Conservation (phyloP, 202 grass and related monocot genomes). For the Digitaria exilis region DNA sequence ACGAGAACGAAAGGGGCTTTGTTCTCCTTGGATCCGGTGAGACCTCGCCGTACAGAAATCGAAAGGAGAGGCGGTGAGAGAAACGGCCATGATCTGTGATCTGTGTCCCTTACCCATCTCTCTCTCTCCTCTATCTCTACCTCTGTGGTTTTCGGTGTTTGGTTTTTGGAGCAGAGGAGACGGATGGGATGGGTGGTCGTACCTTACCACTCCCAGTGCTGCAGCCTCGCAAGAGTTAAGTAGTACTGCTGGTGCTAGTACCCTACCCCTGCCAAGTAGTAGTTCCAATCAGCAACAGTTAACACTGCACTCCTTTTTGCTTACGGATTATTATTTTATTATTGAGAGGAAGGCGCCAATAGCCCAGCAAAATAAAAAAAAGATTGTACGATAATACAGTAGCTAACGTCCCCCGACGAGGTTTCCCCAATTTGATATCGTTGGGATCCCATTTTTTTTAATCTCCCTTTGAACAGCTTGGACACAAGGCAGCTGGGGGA, state of each 20-base stretch:
- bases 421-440: conserved; percentile 22
- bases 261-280: conserved; percentile 39
- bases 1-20: background rate
- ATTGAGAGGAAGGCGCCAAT: conserved; percentile 21
- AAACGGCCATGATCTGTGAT: conserved; percentile 6
- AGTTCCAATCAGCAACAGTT: conserved; percentile 50
- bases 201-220: conserved; percentile 45
- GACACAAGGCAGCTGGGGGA: background rate
- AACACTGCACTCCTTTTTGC: conserved; percentile 28
- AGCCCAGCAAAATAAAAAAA: conserved; percentile 20
- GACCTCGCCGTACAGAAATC: conserved; percentile 36
- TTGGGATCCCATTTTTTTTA: background rate
- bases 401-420: background rate
- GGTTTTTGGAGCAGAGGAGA: conserved; percentile 46
- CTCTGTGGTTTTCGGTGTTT: conserved; percentile 1
- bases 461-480: background rate
- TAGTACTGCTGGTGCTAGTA: conserved; percentile 31
- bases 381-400: conserved; percentile 1
- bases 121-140: background rate
- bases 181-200: conserved; percentile 48
- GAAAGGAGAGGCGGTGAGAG: conserved; percentile 42
- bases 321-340: conserved; percentile 32
- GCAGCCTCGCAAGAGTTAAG: conserved; percentile 36
- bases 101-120: background rate
- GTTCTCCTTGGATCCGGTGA: conserved; percentile 54